These are phyloP conservation scores for Cicer arietinum DNA, from an alignment of 306 rosid species.

Conservation along the genomic window DNA sequence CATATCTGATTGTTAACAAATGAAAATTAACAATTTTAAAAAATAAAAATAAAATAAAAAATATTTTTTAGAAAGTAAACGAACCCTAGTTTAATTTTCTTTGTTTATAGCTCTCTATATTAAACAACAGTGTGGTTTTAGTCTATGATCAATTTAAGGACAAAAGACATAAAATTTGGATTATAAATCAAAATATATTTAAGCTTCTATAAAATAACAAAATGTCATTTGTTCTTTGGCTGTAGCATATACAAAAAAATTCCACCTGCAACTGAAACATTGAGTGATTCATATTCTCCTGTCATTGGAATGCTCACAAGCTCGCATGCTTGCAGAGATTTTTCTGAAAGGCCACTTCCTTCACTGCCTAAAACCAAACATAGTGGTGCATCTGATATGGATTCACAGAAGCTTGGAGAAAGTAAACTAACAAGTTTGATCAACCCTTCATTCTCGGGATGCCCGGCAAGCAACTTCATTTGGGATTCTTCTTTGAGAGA, in stretches of 20 bases:
- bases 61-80: no score
- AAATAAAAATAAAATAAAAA: no score
- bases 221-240: slow-evolving; percentile 40
- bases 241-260: slow-evolving; percentile 86
- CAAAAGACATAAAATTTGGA: not conserved
- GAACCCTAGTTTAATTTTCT: no score
- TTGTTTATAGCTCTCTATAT: no score
- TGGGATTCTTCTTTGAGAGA: slow-evolving; percentile 56
- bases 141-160: not conserved
- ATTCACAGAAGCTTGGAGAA: slow-evolving; percentile 61
- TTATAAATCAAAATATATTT: not conserved
- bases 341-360: slow-evolving; percentile 86
- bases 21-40: no score
- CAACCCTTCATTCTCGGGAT: slow-evolving; percentile 61
- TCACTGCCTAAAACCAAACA: slow-evolving; percentile 92
- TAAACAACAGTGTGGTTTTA: no score
- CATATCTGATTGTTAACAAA: no score
- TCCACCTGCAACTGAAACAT: slow-evolving; percentile 98
- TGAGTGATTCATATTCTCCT: slow-evolving; percentile 86
- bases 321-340: slow-evolving; percentile 64
- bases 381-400: slow-evolving; percentile 57
- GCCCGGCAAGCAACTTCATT: slow-evolving; percentile 83
- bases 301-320: slow-evolving; percentile 95
- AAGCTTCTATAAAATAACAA: not conserved
- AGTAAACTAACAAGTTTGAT: slow-evolving; percentile 55